These are phyloP conservation scores for Suhomyces kunorum DNA, from an alignment of 1,139 yeast species.

Conservation along the genomic window DNA sequence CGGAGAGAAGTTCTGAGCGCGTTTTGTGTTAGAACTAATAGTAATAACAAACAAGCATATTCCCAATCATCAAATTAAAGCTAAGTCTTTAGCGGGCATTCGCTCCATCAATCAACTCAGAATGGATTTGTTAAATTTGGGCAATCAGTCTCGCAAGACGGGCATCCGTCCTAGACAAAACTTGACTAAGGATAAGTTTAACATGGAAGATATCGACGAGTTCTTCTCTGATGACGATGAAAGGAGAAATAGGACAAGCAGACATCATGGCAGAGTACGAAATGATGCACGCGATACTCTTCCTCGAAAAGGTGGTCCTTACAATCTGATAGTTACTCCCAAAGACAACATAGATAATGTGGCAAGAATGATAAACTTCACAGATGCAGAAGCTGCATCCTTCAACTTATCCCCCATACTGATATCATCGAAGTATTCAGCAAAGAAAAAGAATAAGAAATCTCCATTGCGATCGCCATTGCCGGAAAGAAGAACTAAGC, in stretches of 20 bases:
- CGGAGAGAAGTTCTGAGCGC: slow-evolving; percentile 6
- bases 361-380: slow-evolving; percentile 42
- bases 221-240: slow-evolving; percentile 59
- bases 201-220: slow-evolving; percentile 79
- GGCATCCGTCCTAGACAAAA: slow-evolving; percentile 55
- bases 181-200: slow-evolving; percentile 61
- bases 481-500: slow-evolving; percentile 23
- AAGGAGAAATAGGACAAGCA: slow-evolving; percentile 8
- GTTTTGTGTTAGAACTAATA: slow-evolving; percentile 11
- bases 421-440: slow-evolving; percentile 21
- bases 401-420: slow-evolving; percentile 36
- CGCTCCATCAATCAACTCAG: background rate
- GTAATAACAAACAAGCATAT: slow-evolving; percentile 11
- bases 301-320: slow-evolving; percentile 1
- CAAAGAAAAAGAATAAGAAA: slow-evolving; percentile 25
- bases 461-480: slow-evolving; percentile 40
- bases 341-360: slow-evolving; percentile 25
- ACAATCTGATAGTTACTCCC: slow-evolving; percentile 14
- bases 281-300: background rate
- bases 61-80: background rate
- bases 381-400: slow-evolving; percentile 40
- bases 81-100: too few species aligned
- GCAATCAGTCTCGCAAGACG: slow-evolving; percentile 59
- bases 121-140: slow-evolving; percentile 56
- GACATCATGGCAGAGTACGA: slow-evolving; percentile 1